Conservation (phyloP, 75 land plant genomes). For the Picea glauca region DNA sequence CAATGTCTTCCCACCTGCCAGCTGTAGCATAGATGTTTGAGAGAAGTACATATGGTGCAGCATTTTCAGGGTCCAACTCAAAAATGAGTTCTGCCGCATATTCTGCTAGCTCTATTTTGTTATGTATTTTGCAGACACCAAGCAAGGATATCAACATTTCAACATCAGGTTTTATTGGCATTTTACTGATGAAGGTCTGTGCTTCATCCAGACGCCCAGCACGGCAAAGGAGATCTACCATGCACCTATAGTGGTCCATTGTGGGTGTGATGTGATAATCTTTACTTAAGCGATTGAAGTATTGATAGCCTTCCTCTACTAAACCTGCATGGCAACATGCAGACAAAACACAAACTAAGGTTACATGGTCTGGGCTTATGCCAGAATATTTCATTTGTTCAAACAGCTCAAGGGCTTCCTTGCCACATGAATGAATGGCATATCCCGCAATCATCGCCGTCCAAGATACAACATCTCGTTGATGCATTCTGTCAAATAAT, state of each 20-base stretch:
- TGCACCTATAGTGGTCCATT: conserved; percentile 27
- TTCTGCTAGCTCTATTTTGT: conserved; percentile 19
- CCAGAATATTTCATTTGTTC: too few species aligned
- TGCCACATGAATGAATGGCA: conserved; percentile 21
- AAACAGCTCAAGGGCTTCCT: conserved; percentile 22
- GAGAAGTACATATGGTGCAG: too few species aligned
- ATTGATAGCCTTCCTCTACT: conserved; percentile 18
- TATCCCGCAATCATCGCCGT: conserved; percentile 22
- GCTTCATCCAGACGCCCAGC: conserved; percentile 30
- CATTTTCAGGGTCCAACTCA: conserved; percentile 13
- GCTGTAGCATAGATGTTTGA: too few species aligned
- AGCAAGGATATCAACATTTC: conserved; percentile 28
- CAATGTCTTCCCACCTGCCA: too few species aligned
- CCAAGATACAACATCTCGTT: conserved; percentile 26
- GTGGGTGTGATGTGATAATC: conserved; percentile 15
- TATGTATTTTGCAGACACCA: conserved; percentile 20
- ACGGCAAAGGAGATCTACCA: conserved; percentile 27
- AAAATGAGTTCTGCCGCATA: conserved; percentile 16
- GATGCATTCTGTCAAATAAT: conserved; percentile 18
- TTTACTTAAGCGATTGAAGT: conserved; percentile 17
- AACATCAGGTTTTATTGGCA: neutral
- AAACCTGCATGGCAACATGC: conserved; percentile 39
- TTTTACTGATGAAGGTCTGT: neutral
- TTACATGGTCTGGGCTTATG: too few species aligned
- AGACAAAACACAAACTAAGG: conserved; percentile 6